These are phyloP conservation scores for Ustulina deusta DNA, from an alignment of 2,329 filamentous ascomycete species.

Conservation along the genomic window DNA sequence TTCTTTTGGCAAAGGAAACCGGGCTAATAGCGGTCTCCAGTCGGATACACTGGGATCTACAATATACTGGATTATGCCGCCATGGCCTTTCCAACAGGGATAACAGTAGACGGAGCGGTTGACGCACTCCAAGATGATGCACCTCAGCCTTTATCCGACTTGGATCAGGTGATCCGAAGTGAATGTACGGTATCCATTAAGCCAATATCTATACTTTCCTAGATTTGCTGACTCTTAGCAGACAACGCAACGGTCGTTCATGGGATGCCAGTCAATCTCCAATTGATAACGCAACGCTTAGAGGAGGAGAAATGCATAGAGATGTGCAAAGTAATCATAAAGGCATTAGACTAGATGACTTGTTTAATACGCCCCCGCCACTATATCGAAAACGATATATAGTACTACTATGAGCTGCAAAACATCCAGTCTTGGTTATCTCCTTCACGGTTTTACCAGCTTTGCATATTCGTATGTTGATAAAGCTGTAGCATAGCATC, in stretches of 20 bases:
- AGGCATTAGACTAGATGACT: constrained; percentile 42
- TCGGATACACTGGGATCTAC: constrained; percentile 63
- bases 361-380: not conserved
- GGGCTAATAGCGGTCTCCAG: constrained; percentile 45
- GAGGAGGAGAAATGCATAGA: constrained; percentile 52
- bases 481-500: no score
- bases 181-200: constrained; percentile 55
- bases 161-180: constrained; percentile 55
- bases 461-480: no score
- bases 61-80: constrained; percentile 63
- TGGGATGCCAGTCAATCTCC: constrained; percentile 58
- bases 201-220: not conserved
- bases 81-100: constrained; percentile 60
- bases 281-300: constrained; percentile 55
- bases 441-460: no score
- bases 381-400: not conserved
- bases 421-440: no score
- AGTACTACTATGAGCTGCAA: not conserved
- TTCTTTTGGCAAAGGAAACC: not conserved
- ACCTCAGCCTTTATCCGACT: constrained; percentile 53
- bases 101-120: constrained; percentile 55
- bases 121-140: constrained; percentile 50
- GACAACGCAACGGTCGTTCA: constrained; percentile 56
- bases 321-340: constrained; percentile 48
- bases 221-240: constrained; percentile 38